These are phyloP conservation scores for Diutina neorugosa DNA, from an alignment of 1,139 yeast genomes.

Conservation along the genomic window DNA sequence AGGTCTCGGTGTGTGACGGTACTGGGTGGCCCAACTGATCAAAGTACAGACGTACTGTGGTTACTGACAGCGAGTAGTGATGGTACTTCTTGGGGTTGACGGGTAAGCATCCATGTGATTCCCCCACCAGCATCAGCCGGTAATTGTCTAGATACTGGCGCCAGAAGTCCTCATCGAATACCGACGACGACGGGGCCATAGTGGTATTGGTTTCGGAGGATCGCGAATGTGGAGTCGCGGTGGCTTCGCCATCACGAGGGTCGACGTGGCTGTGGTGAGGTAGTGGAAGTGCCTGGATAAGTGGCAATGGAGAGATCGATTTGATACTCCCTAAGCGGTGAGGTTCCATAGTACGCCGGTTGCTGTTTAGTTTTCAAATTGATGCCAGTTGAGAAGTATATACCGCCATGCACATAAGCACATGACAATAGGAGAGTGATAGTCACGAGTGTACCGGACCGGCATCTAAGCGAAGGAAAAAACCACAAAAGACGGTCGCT, in stretches of 20 bases:
- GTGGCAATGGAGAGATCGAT: neutral
- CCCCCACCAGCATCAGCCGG: neutral
- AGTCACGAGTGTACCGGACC: neutral
- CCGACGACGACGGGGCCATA: neutral
- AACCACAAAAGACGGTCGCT: neutral
- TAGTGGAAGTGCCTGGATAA: neutral
- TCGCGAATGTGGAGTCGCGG: neutral
- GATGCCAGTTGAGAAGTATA: neutral
- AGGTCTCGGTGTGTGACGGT: neutral
- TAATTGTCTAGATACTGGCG: neutral
- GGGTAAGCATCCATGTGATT: constrained; percentile 1
- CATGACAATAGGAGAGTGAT: neutral
- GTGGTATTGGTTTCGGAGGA: neutral
- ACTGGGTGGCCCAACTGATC: neutral
- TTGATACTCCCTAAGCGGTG: neutral
- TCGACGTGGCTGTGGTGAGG: neutral
- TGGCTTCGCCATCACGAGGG: neutral
- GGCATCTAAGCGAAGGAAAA: neutral
- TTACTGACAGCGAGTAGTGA: constrained; percentile 1
- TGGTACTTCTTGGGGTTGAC: constrained; percentile 2
- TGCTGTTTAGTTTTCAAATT: neutral
- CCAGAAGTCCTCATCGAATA: constrained; percentile 3
- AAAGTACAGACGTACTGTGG: neutral
- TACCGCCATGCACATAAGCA: neutral
- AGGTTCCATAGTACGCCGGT: neutral